Conservation (phyloP, 2,329 filamentous ascomycete species). For the Sclerotinia borealis region DNA sequence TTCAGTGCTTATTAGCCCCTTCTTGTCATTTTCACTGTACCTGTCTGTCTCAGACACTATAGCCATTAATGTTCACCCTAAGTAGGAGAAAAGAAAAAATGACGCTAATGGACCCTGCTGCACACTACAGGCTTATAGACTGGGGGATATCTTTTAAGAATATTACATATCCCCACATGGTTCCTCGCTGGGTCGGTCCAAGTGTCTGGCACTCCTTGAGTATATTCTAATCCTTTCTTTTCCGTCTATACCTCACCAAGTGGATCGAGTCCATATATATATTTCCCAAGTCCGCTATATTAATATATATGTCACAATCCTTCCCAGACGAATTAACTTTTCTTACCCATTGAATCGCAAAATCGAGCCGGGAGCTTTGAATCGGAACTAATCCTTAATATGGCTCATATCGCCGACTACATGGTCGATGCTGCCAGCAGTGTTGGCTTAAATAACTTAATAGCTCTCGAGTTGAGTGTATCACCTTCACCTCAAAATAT, state of each 20-base stretch:
- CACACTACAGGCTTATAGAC: conserved; percentile 19
- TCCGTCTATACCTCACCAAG: conserved; percentile 13
- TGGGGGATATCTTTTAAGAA: conserved; percentile 19
- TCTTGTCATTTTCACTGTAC: conserved; percentile 7
- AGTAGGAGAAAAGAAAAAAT: not conserved
- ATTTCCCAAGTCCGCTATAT: conserved; percentile 13
- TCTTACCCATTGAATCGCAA: conserved; percentile 12
- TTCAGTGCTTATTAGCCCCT: not conserved
- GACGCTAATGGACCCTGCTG: conserved; percentile 16
- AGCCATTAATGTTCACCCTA: conserved; percentile 17
- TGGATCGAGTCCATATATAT: conserved; percentile 20
- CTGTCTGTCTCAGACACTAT: conserved; percentile 26
- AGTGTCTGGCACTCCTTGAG: conserved; percentile 20
- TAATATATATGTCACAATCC: conserved; percentile 9
- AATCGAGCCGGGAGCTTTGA: conserved; percentile 20
- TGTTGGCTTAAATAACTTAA: conserved; percentile 28
- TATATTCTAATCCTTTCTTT: conserved; percentile 20
- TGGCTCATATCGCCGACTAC: conserved; percentile 10
- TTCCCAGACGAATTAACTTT: conserved; percentile 6
- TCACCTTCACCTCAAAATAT: conserved; percentile 36
- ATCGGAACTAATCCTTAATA: conserved; percentile 14
- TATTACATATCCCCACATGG: conserved; percentile 16
- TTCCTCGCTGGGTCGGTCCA: conserved; percentile 20
- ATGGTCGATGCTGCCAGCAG: conserved; percentile 7
- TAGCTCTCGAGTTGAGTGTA: conserved; percentile 7